A percentile compares a stretch with the other conserved stretches of the same genome.
Evolutionary conservation across 1,284 basidiomycete species (phyloP).

Genomic region (Calocybe gambosa): DNA sequence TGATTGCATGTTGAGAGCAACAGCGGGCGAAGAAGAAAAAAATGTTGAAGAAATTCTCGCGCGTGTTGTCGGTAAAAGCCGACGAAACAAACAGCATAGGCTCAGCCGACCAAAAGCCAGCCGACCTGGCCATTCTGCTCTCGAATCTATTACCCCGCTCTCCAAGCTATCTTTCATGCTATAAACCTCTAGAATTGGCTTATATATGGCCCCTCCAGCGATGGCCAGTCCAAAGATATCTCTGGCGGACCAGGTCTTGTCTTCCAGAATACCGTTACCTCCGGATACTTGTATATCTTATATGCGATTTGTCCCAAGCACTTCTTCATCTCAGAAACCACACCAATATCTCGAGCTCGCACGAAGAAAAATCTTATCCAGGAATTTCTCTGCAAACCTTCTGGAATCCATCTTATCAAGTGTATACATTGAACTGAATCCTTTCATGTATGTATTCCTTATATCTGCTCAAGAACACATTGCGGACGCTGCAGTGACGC

Average conservation of each 20-base stretch:
- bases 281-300: constrained; percentile 35
- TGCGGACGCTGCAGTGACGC: constrained; percentile 19
- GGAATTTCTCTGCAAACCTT: constrained; percentile 30
- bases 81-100: constrained; percentile 2
- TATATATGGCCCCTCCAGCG: constrained; percentile 13
- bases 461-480: constrained; percentile 34
- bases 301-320: constrained; percentile 36
- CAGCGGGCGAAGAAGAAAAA: constrained; percentile 13
- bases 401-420: constrained; percentile 46
- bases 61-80: constrained; percentile 10
- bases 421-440: constrained; percentile 36
- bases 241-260: constrained; percentile 24
- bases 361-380: constrained; percentile 40
- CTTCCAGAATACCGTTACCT: constrained; percentile 27
- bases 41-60: constrained; percentile 3
- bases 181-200: neutral
- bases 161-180: neutral
- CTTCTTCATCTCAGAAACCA: constrained; percentile 19
- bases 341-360: constrained; percentile 49
- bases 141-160: constrained; percentile 1
- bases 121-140: neutral
- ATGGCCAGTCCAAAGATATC: constrained; percentile 16
- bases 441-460: constrained; percentile 49
- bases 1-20: constrained; percentile 30
- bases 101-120: neutral